These are phyloP conservation scores for Aaosphaeria arxii DNA, from an alignment of 2,329 filamentous ascomycete species.

Conservation along the genomic window DNA sequence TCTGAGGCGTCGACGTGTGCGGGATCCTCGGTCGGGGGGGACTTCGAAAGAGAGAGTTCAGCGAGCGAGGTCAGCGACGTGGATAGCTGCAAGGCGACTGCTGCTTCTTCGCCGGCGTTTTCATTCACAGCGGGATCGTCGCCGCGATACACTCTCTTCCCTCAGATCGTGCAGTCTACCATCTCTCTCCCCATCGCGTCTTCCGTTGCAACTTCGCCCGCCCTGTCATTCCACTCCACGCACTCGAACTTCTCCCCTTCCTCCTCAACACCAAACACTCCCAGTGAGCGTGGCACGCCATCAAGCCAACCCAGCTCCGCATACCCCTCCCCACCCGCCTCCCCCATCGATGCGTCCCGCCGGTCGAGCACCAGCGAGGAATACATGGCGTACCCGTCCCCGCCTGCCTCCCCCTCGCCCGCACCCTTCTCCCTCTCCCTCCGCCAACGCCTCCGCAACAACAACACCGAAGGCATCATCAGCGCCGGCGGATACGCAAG, in stretches of 20 bases:
- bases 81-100: constrained; percentile 2
- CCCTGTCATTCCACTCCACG: constrained; percentile 6
- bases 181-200: neutral
- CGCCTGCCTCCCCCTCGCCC: constrained; percentile 2
- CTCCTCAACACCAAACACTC: neutral
- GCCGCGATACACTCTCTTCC: neutral
- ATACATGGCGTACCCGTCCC: constrained; percentile 7
- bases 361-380: constrained; percentile 4
- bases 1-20: neutral
- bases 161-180: neutral
- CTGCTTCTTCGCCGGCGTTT: neutral
- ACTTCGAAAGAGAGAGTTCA: constrained; percentile 1
- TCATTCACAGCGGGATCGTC: no score
- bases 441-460: neutral
- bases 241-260: constrained; percentile 1
- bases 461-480: neutral
- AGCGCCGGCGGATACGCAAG: no score
- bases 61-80: constrained; percentile 2
- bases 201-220: constrained; percentile 1
- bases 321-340: constrained; percentile 6
- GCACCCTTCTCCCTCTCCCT: neutral
- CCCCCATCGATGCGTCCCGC: neutral
- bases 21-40: constrained; percentile 1
- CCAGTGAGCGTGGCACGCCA: neutral
- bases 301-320: constrained; percentile 5